Evolutionary conservation across 371 early-diverging fungal species (phyloP).

Genomic region (Mortierella sp.): DNA sequence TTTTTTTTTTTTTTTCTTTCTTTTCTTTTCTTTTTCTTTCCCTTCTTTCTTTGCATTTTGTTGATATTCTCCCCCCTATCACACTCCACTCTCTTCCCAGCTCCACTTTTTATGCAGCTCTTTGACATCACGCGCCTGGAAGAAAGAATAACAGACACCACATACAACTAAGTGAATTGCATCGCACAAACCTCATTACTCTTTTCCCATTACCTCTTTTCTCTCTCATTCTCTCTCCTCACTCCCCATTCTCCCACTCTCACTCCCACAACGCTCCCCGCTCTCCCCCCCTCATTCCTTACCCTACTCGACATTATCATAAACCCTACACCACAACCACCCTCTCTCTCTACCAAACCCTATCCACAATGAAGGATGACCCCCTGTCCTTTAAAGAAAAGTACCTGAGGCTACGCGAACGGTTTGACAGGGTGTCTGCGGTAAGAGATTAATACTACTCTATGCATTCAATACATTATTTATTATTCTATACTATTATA

Average conservation of each 20-base stretch:
- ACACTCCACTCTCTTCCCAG: not conserved
- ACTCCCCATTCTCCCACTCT: not conserved
- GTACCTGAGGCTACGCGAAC: constrained; percentile 49
- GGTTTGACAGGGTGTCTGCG: constrained; percentile 50
- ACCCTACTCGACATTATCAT: not conserved
- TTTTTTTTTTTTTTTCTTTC: too few relatives aligned
- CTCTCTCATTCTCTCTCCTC: constrained; percentile 4
- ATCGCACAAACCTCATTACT: constrained; percentile 3
- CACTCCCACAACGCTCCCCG: not conserved
- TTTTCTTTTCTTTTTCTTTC: not conserved
- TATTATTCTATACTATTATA: not conserved
- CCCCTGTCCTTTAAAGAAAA: constrained; percentile 48
- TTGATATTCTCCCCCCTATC: not conserved
- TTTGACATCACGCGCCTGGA: not conserved
- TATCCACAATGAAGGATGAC: constrained; percentile 26
- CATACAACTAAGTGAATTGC: not conserved
- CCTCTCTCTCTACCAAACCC: not conserved
- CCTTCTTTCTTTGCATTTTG: not conserved
- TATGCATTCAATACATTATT: too few relatives aligned
- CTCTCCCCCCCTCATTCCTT: not conserved
- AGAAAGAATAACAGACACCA: not conserved
- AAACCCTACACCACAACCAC: too few relatives aligned
- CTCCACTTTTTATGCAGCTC: not conserved
- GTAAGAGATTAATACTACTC: constrained; percentile 17
- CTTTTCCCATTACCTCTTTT: not conserved